phyloP scores from a whole-genome alignment of 768 basidiomycete species.

The Holtermannia corniformis region DNA sequence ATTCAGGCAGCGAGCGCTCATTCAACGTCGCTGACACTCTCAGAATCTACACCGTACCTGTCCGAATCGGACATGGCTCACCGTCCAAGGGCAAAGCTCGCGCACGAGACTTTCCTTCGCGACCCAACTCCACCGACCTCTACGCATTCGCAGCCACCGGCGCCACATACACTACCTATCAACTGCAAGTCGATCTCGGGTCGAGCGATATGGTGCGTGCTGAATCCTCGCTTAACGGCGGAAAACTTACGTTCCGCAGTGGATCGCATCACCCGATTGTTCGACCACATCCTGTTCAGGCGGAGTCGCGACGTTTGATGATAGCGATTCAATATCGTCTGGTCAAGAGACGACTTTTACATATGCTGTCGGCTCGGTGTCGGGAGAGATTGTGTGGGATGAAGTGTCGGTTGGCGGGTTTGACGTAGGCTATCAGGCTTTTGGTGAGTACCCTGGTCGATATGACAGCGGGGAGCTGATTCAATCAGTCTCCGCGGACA shows the following conservation, averaged over 20 bases:
- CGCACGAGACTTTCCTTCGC: neutral
- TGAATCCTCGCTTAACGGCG: neutral
- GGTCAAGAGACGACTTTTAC: slow-evolving; percentile 21
- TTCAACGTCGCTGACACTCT: slow-evolving; percentile 14
- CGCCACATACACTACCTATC: slow-evolving; percentile 17
- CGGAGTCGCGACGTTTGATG: slow-evolving; percentile 13
- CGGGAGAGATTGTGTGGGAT: slow-evolving; percentile 38
- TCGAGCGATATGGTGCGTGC: slow-evolving; percentile 36
- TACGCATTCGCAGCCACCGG: slow-evolving; percentile 8
- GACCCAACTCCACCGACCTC: neutral
- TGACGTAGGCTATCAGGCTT: slow-evolving; percentile 37
- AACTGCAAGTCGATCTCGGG: slow-evolving; percentile 38
- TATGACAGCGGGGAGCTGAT: neutral
- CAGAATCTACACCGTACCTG: slow-evolving; percentile 30
- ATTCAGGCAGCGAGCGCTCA: no score
- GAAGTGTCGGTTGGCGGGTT: slow-evolving; percentile 31
- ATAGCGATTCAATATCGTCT: slow-evolving; percentile 16
- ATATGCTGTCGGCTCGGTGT: slow-evolving; percentile 27
- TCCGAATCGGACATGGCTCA: slow-evolving; percentile 29
- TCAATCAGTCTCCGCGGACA: slow-evolving; percentile 20
- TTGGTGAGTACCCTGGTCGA: slow-evolving; percentile 17
- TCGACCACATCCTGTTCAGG: slow-evolving; percentile 17
- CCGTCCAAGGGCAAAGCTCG: neutral
- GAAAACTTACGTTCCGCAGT: slow-evolving; percentile 13
- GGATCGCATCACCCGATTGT: slow-evolving; percentile 32